Evolutionary conservation across 345 rosid species (phyloP).

Genomic region (Dimocarpus longan): DNA sequence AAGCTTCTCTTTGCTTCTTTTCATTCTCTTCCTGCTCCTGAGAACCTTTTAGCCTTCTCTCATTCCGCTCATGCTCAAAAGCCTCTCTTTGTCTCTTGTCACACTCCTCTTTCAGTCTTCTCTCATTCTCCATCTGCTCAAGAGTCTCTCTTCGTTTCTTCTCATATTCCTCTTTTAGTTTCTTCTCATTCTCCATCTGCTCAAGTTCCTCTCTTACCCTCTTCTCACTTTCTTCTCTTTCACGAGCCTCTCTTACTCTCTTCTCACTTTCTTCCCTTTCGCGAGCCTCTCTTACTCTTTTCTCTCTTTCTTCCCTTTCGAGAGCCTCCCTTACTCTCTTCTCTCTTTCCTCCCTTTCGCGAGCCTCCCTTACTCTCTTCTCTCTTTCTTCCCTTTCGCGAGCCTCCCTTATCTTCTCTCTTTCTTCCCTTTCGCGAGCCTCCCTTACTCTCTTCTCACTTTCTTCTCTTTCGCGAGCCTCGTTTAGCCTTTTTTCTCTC

Average conservation of each 20-base stretch:
- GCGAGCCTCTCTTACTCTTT: constrained; percentile 29
- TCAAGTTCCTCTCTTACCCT: constrained; percentile 43
- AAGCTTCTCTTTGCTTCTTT: constrained; percentile 37
- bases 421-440: constrained; percentile 35
- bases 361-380: constrained; percentile 32
- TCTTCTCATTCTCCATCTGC: constrained; percentile 42
- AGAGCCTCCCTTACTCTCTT: constrained; percentile 35
- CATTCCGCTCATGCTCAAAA: constrained; percentile 40
- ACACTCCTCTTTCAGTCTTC: constrained; percentile 45
- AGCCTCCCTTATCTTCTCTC: constrained; percentile 42
- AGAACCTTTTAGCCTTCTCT: constrained; percentile 33
- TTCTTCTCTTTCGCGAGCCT: constrained; percentile 34
- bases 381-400: constrained; percentile 40
- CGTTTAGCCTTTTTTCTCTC: constrained; percentile 35
- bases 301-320: constrained; percentile 49
- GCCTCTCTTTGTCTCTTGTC: constrained; percentile 46
- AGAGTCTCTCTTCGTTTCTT: constrained; percentile 38
- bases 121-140: constrained; percentile 53
- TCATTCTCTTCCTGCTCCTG: constrained; percentile 39
- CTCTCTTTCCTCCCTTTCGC: constrained; percentile 40
- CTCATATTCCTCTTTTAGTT: constrained; percentile 37
- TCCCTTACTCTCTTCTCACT: constrained; percentile 23
- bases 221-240: constrained; percentile 44
- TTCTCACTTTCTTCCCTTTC: constrained; percentile 29
- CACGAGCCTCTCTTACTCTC: constrained; percentile 14